phyloP scores from a whole-genome alignment of 2,329 filamentous ascomycete species.

The Microcera coccophila region DNA sequence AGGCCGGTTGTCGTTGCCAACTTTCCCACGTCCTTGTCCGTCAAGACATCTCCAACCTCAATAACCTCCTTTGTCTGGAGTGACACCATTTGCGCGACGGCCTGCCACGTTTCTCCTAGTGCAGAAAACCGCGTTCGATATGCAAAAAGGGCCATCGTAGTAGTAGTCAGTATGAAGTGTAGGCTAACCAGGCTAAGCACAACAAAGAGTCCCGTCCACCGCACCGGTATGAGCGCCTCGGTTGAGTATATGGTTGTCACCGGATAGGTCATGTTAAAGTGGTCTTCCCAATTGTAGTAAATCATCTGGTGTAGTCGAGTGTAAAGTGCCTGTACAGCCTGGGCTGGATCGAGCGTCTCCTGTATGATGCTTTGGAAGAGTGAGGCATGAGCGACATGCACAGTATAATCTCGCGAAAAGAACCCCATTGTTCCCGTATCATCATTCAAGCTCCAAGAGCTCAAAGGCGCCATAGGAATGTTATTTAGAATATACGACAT shows the following conservation, averaged over 20 bases:
- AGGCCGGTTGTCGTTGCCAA: neutral
- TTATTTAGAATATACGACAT: too few relatives aligned
- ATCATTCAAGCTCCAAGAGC: slow-evolving; percentile 1
- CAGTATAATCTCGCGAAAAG: slow-evolving; percentile 1
- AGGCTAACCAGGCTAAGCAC: neutral
- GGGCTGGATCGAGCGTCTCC: neutral
- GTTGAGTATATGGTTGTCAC: neutral
- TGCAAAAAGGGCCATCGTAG: slow-evolving; percentile 1
- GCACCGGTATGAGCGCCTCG: neutral
- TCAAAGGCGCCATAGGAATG: too few relatives aligned
- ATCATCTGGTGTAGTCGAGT: slow-evolving; percentile 7
- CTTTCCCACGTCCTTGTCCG: slow-evolving; percentile 6
- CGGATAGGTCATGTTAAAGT: neutral
- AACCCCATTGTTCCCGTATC: too few relatives aligned
- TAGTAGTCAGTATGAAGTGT: neutral
- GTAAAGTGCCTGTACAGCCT: neutral
- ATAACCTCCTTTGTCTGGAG: slow-evolving; percentile 10
- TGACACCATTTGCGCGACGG: slow-evolving; percentile 7
- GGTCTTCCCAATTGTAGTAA: slow-evolving; percentile 1
- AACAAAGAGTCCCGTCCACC: slow-evolving; percentile 3
- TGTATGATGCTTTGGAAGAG: slow-evolving; percentile 5
- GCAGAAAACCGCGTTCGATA: slow-evolving; percentile 1
- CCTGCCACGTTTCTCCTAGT: slow-evolving; percentile 12
- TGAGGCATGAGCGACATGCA: slow-evolving; percentile 1
- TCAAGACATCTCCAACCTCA: neutral